Evolutionary conservation across 1,284 basidiomycete genomes (phyloP), one percentile per base, ranked within the genome.

Genomic region (Leccinum variabile): DNA sequence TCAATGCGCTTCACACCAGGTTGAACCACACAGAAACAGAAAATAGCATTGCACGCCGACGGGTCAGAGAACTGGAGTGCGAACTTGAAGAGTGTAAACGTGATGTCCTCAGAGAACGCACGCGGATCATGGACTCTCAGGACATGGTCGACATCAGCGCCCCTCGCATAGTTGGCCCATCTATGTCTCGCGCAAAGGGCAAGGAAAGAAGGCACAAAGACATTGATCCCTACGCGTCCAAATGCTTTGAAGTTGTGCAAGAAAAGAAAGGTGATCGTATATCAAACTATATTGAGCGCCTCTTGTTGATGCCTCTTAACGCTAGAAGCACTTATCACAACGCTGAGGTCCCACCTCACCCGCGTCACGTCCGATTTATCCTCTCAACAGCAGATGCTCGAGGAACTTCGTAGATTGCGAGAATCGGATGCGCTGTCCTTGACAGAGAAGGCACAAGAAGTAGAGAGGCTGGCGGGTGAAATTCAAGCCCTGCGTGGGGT

Each of bases 401-500:
- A 83, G 1, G 87, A 92, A 57, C 80, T 95, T 4, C 87, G 88
- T 6, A 69, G 78, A 33, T 69, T 89, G 53, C 83, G 88, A 13
- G 85, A 90, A 61, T 78, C 81, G 0, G 92, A 94, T 69, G 79
- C 83, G 0, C 78, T 77, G 1, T 79, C 84, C 0, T 70, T 94
- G 44, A 78, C 83, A 37, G 83, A 85, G 61, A 90, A 90, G 70
- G 76, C 82, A 28, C 76, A 76, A 13, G 89, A 92, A 67, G 89
- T 93, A 3, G 91, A 92, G 69, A 78, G 89, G 33, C 82, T 96
- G 3, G 87, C 84, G 0, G 86, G 86, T 3, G 93, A 96, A 74
- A 90, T 95, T 1, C 88, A 90, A 63, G 88, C 91, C 3, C 79
- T 95, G n/a, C 82, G 89, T 18, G 88, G 86, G 0, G 88, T 95